Conservation (phyloP, 2,329 filamentous ascomycete species). For the Pleurostoma richardsiae region DNA sequence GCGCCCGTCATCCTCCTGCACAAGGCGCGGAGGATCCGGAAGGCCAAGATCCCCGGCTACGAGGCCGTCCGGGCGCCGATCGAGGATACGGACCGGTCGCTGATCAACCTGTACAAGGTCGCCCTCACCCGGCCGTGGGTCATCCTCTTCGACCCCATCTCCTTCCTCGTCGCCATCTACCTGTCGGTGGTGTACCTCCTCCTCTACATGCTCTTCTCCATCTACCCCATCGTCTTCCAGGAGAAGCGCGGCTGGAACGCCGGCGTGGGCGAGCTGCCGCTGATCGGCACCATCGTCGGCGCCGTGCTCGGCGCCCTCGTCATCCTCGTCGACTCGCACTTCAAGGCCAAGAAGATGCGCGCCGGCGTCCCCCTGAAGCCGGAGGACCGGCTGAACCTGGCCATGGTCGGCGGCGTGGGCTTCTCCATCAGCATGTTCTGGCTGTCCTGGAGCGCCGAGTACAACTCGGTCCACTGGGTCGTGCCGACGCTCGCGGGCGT, state of each 20-base stretch:
- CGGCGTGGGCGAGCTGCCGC: slow-evolving; percentile 44
- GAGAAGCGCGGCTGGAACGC: slow-evolving; percentile 47
- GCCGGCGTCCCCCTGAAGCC: slow-evolving; percentile 21
- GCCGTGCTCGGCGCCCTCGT: slow-evolving; percentile 32
- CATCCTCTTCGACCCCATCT: slow-evolving; percentile 49
- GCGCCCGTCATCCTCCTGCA: slow-evolving; percentile 42
- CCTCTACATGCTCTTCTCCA: slow-evolving; percentile 54
- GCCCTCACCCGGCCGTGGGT: slow-evolving; percentile 44
- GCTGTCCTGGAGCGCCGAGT: slow-evolving; percentile 54
- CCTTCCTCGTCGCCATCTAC: slow-evolving; percentile 45
- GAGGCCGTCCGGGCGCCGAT: slow-evolving; percentile 44
- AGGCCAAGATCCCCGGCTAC: slow-evolving; percentile 41
- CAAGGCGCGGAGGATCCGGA: slow-evolving; percentile 48
- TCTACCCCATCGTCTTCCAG: slow-evolving; percentile 52
- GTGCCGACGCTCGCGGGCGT: slow-evolving; percentile 30
- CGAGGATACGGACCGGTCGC: slow-evolving; percentile 37
- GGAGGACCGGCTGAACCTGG: slow-evolving; percentile 44
- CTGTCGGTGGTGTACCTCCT: slow-evolving; percentile 47
- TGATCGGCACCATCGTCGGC: slow-evolving; percentile 45
- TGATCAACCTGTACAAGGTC: slow-evolving; percentile 41
- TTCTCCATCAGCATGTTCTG: slow-evolving; percentile 53
- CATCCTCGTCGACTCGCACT: slow-evolving; percentile 4
- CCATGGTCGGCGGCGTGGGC: slow-evolving; percentile 42
- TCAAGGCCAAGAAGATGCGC: slow-evolving; percentile 10
- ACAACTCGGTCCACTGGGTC: slow-evolving; percentile 48